Evolutionary conservation across 2,329 filamentous ascomycete species (phyloP).

Genomic region (Aquanectria penicillioides): DNA sequence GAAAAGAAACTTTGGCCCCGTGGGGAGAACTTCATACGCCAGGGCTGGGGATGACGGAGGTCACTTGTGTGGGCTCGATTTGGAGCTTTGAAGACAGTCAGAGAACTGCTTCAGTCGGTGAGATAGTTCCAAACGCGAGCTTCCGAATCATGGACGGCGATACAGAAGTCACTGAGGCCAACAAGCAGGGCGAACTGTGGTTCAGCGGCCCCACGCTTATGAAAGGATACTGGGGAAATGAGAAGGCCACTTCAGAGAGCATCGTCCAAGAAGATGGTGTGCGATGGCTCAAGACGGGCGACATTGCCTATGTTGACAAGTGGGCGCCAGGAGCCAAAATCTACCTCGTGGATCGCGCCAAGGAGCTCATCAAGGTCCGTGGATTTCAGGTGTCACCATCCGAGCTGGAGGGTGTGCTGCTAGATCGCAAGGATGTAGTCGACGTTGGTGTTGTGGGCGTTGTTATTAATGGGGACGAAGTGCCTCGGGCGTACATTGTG

Average conservation of each 20-base stretch:
- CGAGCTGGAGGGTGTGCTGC: slow-evolving; percentile 5
- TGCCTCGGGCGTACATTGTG: slow-evolving; percentile 6
- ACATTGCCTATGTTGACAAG: slow-evolving; percentile 4
- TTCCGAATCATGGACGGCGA: not conserved
- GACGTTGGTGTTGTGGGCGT: slow-evolving; percentile 1
- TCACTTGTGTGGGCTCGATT: not conserved
- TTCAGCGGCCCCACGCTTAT: slow-evolving; percentile 4
- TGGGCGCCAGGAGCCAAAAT: slow-evolving; percentile 5
- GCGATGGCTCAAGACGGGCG: slow-evolving; percentile 8
- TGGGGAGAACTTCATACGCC: not conserved
- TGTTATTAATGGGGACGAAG: not conserved
- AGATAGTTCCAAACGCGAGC: slow-evolving; percentile 2
- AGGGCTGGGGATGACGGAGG: slow-evolving; percentile 12
- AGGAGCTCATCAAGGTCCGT: slow-evolving; percentile 14
- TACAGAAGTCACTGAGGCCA: slow-evolving; percentile 1
- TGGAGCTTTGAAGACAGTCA: not conserved
- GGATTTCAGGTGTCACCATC: slow-evolving; percentile 8
- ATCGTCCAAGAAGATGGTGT: not conserved
- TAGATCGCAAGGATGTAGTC: not conserved
- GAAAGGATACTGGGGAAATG: slow-evolving; percentile 9
- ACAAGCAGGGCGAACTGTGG: slow-evolving; percentile 7
- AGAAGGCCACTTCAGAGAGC: not conserved
- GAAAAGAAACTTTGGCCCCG: slow-evolving; percentile 7
- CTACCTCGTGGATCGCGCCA: slow-evolving; percentile 3
- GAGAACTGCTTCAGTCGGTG: not conserved